Evolutionary conservation across 306 rosid species (phyloP).

Genomic region (Malus fusca): DNA sequence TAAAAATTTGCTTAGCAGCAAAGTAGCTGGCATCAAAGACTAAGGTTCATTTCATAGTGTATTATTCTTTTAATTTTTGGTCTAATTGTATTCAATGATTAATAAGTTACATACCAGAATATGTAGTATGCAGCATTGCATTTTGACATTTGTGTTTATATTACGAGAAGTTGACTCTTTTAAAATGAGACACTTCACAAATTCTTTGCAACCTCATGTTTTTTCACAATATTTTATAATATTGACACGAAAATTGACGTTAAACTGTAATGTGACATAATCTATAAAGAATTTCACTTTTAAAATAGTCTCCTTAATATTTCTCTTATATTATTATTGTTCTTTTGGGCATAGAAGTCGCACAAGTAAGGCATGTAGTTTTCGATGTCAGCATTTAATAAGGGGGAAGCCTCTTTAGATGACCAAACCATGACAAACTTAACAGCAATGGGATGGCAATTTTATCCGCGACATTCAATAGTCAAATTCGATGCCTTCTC

Average conservation of each 20-base stretch:
- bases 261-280: no score
- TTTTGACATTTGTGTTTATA: background rate
- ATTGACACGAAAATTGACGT: no score
- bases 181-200: no score
- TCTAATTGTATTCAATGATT: no score
- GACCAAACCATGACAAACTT: background rate
- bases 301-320: no score
- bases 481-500: background rate
- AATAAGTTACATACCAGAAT: background rate
- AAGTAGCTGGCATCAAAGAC: background rate
- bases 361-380: slow-evolving; percentile 10
- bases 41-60: background rate
- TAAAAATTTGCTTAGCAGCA: background rate
- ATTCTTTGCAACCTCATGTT: no score
- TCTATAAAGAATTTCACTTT: no score
- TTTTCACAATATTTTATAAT: no score
- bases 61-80: background rate
- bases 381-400: slow-evolving; percentile 29
- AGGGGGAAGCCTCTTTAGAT: slow-evolving; percentile 5
- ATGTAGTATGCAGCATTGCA: background rate
- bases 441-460: no score
- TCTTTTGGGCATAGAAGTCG: slow-evolving; percentile 7
- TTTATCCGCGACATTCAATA: background rate
- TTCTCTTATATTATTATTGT: no score
- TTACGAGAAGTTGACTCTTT: no score